Evolutionary conservation across 192 early-diverging fungal species (phyloP), one percentile per base, ranked within the genome.

Genomic region (Backusella mclennaniae): DNA sequence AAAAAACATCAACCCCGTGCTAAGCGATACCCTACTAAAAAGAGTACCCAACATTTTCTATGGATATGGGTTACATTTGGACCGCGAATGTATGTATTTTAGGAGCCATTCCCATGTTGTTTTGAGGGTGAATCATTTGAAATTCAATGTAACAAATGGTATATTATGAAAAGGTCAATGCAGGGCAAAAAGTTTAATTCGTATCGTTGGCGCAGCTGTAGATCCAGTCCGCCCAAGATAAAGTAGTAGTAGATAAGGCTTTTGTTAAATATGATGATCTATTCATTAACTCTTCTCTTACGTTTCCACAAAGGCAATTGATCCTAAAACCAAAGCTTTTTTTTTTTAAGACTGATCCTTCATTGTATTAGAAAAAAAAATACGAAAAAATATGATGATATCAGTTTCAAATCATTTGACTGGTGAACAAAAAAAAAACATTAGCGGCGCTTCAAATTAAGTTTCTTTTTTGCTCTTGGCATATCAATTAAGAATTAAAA

Each of bases 81-180:
- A 72, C 44, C 39, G 67, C 74, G 1, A 72, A 2, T 14, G 9
- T 7, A 3, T 77, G 49, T 77, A 38, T 81, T 49, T 68, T 76
- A 73, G 76, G 49, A 26, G 38, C 42, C 5, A 33, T 29, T 44
- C 0, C 15, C 14, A 14, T 35, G 26, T 33, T 33, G 2, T 3
- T 33, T 33, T 33, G 35, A 6, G 46, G 38, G 19, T 81, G 36
- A 63, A 31, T 74, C 21, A 19, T 68, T 17, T 67, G 80, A 15
- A 59, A 77, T n/a, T 49, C 41, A 6, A 46, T 75, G 17, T 36
- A 74, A 21, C 71, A 66, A 44, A 31, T n/a, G 4, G 6, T 42
- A 15, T 74, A 74, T 21, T 33, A 35, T 8, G 6, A 39, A 70
- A 76, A 2, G 75, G 67, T 56, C 15, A 74, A 76, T 72, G 31